Percentiles rank a stretch among this genome's conserved stretches.
These are phyloP conservation scores for Asterochloris sp. DNA, from an alignment of 139 green algal genomes.

Conservation along the genomic window DNA sequence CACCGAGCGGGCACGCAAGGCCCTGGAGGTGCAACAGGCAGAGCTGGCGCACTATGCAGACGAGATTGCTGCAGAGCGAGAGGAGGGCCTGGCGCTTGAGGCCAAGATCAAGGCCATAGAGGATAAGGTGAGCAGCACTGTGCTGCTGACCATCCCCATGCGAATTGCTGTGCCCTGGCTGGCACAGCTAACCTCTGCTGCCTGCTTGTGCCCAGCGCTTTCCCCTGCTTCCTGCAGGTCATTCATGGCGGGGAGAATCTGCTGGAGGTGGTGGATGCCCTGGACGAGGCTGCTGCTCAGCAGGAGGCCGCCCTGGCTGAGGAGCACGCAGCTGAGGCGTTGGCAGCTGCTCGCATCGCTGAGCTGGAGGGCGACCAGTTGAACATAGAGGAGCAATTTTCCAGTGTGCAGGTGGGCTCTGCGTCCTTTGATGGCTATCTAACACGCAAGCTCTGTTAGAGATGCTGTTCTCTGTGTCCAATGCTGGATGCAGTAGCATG, in stretches of 20 bases:
- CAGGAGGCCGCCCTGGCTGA: conserved; percentile 28
- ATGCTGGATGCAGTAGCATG: too few relatives aligned
- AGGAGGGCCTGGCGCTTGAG: conserved; percentile 7
- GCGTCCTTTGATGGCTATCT: neutral
- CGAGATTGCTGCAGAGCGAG: conserved; percentile 9
- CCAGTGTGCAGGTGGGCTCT: conserved; percentile 1
- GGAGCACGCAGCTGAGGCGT: conserved; percentile 10
- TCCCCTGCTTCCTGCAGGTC: conserved; percentile 18
- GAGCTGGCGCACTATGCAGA: conserved; percentile 18
- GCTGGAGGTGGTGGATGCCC: conserved; percentile 61
- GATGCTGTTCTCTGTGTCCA: too few relatives aligned
- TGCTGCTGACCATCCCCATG: neutral
- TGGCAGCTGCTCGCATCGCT: conserved; percentile 5
- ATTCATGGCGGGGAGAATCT: conserved; percentile 59
- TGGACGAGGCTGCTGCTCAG: conserved; percentile 62
- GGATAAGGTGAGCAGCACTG: conserved; percentile 13
- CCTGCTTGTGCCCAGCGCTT: neutral
- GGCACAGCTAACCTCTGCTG: neutral
- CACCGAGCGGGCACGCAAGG: neutral
- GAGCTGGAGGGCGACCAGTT: conserved; percentile 19
- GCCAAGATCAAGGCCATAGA: conserved; percentile 22
- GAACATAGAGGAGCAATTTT: conserved; percentile 8
- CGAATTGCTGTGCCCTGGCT: neutral
- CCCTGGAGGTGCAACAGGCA: conserved; percentile 11
- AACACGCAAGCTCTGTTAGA: too few relatives aligned